These are phyloP conservation scores for Tylopilus intermedius DNA, from an alignment of 768 basidiomycete genomes.

Conservation along the genomic window DNA sequence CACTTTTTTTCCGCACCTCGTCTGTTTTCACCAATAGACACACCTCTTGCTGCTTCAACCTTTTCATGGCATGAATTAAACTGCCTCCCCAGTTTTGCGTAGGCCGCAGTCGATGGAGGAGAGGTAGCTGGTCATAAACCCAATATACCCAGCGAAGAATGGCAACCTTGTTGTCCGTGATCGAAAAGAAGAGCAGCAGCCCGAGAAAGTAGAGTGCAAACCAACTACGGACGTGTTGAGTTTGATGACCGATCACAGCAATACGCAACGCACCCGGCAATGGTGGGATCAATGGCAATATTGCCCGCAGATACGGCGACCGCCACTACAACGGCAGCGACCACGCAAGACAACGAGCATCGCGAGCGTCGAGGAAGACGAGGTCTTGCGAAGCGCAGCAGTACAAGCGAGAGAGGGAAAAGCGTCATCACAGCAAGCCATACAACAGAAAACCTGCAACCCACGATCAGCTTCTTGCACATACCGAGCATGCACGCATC, in stretches of 20 bases:
- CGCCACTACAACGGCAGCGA: slow-evolving; percentile 40
- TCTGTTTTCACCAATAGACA: slow-evolving; percentile 61
- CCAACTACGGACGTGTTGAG: slow-evolving; percentile 38
- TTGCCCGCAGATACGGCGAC: slow-evolving; percentile 52
- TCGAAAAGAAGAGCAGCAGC: slow-evolving; percentile 43
- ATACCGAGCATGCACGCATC: neutral
- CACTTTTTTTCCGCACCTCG: slow-evolving; percentile 42
- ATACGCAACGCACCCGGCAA: slow-evolving; percentile 41
- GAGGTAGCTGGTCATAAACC: slow-evolving; percentile 57
- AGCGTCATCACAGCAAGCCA: slow-evolving; percentile 64
- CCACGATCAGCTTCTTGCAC: slow-evolving; percentile 1
- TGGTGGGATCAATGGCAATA: slow-evolving; percentile 51
- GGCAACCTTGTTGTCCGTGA: slow-evolving; percentile 50
- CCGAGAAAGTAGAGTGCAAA: slow-evolving; percentile 58
- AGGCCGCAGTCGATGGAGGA: slow-evolving; percentile 36
- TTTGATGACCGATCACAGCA: neutral
- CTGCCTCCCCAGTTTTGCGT: slow-evolving; percentile 40
- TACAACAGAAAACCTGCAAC: slow-evolving; percentile 54
- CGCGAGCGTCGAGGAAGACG: slow-evolving; percentile 43
- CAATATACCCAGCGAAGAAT: slow-evolving; percentile 54
- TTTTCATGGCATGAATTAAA: slow-evolving; percentile 43
- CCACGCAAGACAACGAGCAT: slow-evolving; percentile 39
- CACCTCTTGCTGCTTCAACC: slow-evolving; percentile 48
- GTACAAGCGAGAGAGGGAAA: slow-evolving; percentile 55
- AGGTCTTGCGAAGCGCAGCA: slow-evolving; percentile 63